Evolutionary conservation across 1,284 basidiomycete genomes (phyloP), one percentile per base, ranked within the genome.

Genomic region (Tilletia indica): DNA sequence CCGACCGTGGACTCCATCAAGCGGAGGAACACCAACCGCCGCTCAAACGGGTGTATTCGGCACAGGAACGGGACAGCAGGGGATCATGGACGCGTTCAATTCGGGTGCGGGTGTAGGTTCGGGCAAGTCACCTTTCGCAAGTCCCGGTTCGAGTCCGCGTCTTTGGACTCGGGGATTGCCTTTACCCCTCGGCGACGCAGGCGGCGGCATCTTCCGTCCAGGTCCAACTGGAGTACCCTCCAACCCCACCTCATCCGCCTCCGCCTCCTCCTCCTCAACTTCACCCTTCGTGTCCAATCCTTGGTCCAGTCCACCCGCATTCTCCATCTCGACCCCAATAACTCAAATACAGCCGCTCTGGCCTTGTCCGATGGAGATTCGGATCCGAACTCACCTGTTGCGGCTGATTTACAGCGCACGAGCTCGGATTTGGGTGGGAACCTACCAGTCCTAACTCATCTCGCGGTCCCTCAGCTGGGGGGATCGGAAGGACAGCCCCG

Each of bases 361-460:
- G 34, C 36, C 31, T 64, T 38, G 14, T 14, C 25, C 56, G 56
- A 31, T 36, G 34, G 14, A 16, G 61, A 64, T 54, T 34, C 61
- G 11, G 61, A 34, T 64, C 61, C 16, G 8, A n/a, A 19, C 34
- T 16, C 14, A 21, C 61, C 61, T 64, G n/a, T 14, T 16, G 61
- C 61, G 36, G 9, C 61, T 3, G 61, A 38, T 4, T 21, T 64
- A 6, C 61, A 64, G 34, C 61, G 61, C 12, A 64, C 61, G 14
- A 64, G 61, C 36, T 64, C 61, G 0, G 61, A 64, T 21, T 12
- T 64, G 9, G 61, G 61, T 8, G 61, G 61, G 61, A 64, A 21
- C 61, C 61, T 19, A 64, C 61, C 12, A 64, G 61, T 19, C 61
- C 61, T 0, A 36, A 34, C 21, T 31, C 12, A 5, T 58, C 56